These are phyloP conservation scores for Epichloe glyceriae DNA, from an alignment of 2,329 filamentous ascomycete genomes.

Conservation along the genomic window DNA sequence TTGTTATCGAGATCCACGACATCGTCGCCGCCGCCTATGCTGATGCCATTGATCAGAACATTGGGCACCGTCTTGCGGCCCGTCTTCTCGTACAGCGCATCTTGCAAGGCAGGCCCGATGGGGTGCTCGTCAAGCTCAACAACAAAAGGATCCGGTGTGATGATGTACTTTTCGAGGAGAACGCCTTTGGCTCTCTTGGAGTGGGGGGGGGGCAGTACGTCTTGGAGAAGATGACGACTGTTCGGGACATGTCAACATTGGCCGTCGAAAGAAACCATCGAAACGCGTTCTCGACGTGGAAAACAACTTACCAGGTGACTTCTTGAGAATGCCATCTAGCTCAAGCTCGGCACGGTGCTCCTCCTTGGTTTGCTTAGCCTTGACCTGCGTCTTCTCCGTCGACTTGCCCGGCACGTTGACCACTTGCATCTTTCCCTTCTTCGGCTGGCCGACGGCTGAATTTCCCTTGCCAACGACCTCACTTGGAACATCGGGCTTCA, in stretches of 20 bases:
- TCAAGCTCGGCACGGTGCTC: constrained; percentile 55
- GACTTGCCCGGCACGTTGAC: constrained; percentile 3
- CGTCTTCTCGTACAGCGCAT: constrained; percentile 57
- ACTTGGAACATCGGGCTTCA: constrained; percentile 45
- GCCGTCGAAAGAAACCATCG: neutral
- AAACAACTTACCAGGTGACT: constrained; percentile 56
- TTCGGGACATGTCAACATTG: neutral
- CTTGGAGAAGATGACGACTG: constrained; percentile 94
- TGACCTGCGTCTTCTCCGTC: constrained; percentile 9
- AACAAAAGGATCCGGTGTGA: constrained; percentile 70
- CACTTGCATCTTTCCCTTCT: constrained; percentile 16
- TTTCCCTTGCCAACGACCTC: constrained; percentile 46
- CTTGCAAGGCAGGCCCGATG: constrained; percentile 61
- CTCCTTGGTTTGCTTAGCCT: constrained; percentile 36
- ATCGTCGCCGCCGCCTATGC: constrained; percentile 84
- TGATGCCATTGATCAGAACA: constrained; percentile 73
- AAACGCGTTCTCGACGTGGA: neutral
- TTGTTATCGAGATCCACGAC: constrained; percentile 57
- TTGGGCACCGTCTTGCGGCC: constrained; percentile 84
- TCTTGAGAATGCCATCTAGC: constrained; percentile 69
- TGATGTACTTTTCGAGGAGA: constrained; percentile 71
- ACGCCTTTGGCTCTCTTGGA: constrained; percentile 77
- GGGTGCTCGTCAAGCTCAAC: constrained; percentile 82
- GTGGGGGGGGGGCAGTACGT: constrained; percentile 74
- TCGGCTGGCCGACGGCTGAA: constrained; percentile 38